A percentile compares a stretch with the other conserved stretches of the same genome.
Conservation (phyloP, 306 rosid genomes). For the Trifolium fragiferum region DNA sequence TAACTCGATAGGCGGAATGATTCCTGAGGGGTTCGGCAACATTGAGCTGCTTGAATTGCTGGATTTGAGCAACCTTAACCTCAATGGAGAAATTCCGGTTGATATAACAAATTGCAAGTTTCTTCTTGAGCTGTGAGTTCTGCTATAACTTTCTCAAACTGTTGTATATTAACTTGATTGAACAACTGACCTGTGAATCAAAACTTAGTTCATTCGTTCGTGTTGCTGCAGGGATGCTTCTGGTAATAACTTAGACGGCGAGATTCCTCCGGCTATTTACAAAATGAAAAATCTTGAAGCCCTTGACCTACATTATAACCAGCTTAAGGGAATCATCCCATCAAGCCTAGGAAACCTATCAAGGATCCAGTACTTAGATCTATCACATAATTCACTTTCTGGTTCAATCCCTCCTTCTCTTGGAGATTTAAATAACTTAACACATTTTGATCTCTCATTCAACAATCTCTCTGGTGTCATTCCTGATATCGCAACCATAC, state of each 20-base stretch:
- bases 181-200: slow-evolving; percentile 34
- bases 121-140: slow-evolving; percentile 95
- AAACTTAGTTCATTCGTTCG: slow-evolving; percentile 40
- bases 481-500: slow-evolving; percentile 59
- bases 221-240: slow-evolving; percentile 84
- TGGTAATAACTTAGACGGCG: slow-evolving; percentile 79
- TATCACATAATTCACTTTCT: slow-evolving; percentile 75
- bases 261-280: slow-evolving; percentile 71
- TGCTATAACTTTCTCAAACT: slow-evolving; percentile 43
- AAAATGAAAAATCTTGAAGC: slow-evolving; percentile 73
- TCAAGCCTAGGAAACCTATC: slow-evolving; percentile 67
- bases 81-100: slow-evolving; percentile 73
- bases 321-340: slow-evolving; percentile 81
- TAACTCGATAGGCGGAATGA: slow-evolving; percentile 69
- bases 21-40: slow-evolving; percentile 70
- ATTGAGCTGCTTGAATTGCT: slow-evolving; percentile 83
- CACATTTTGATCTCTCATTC: slow-evolving; percentile 74
- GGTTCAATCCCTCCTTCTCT: slow-evolving; percentile 79
- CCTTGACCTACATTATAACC: slow-evolving; percentile 80
- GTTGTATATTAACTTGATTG: slow-evolving; percentile 35
- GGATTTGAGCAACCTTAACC: slow-evolving; percentile 83
- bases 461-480: slow-evolving; percentile 84
- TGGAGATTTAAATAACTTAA: slow-evolving; percentile 60
- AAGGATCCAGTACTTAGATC: slow-evolving; percentile 67
- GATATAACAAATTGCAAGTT: slow-evolving; percentile 75